Conservation (phyloP, 176 grass and related monocot genomes). For the Areca catechu region DNA sequence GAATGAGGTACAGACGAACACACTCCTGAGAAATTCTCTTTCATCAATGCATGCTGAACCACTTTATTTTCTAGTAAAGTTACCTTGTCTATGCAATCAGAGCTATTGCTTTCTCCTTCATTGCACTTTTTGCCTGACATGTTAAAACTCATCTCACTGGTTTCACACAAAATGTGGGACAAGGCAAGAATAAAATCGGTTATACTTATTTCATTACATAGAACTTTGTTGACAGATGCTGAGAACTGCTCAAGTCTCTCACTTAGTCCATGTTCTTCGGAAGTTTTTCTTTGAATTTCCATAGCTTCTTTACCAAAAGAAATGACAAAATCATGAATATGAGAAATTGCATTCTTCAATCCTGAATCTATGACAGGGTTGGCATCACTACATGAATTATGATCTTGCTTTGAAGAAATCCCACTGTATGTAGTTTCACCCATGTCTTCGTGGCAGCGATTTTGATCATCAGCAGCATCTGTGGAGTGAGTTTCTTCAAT, state of each 20-base stretch:
- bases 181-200: constrained; percentile 47
- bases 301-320: constrained; percentile 58
- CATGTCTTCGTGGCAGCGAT: constrained; percentile 11
- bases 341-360: constrained; percentile 57
- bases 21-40: constrained; percentile 28
- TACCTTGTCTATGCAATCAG: constrained; percentile 97
- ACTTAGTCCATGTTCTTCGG: constrained; percentile 37
- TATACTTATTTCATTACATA: constrained; percentile 40
- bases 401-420: constrained; percentile 28
- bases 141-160: constrained; percentile 54
- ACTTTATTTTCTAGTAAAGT: constrained; percentile 98
- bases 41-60: constrained; percentile 25
- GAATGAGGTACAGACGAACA: constrained; percentile 31
- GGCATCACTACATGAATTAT: constrained; percentile 20
- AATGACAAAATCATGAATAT: constrained; percentile 76
- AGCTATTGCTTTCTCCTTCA: constrained; percentile 71
- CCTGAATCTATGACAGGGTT: constrained; percentile 42
- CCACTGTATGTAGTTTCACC: constrained; percentile 22
- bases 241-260: constrained; percentile 72
- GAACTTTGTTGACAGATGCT: constrained; percentile 47
- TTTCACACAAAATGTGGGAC: constrained; percentile 59
- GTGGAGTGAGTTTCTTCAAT: constrained; percentile 21
- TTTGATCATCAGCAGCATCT: constrained; percentile 17
- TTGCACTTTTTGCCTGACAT: constrained; percentile 31
- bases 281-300: constrained; percentile 45